These are phyloP conservation scores for Aspergillus ruber DNA, from an alignment of 2,329 filamentous ascomycete species.

Conservation along the genomic window DNA sequence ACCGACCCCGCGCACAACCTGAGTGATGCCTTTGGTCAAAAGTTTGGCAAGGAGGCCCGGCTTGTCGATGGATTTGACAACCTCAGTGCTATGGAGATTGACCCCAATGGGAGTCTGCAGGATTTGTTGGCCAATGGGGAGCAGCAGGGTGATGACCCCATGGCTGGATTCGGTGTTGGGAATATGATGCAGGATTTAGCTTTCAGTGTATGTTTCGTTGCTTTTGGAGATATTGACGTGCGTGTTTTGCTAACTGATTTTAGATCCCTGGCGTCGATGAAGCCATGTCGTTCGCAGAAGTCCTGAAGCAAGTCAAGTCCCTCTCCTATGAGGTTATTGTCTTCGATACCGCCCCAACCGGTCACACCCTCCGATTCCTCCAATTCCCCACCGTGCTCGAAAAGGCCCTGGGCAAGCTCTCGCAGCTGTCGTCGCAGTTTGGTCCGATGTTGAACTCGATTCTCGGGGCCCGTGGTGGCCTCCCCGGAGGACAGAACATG, in stretches of 20 bases:
- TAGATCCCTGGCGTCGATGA: conserved; percentile 98
- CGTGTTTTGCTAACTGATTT: conserved; percentile 2
- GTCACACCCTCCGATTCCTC: conserved; percentile 95
- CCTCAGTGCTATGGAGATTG: conserved; percentile 97
- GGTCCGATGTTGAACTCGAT: conserved; percentile 93
- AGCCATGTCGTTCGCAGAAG: conserved; percentile 99
- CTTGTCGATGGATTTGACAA: conserved; percentile 88
- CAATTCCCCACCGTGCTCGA: conserved; percentile 98
- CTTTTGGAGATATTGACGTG: not conserved
- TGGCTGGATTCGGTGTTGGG: conserved; percentile 67
- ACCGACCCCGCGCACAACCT: conserved; percentile 98
- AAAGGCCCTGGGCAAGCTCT: conserved; percentile 96
- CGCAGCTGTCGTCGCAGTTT: conserved; percentile 87
- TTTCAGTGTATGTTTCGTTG: conserved; percentile 60
- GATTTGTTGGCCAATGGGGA: conserved; percentile 78
- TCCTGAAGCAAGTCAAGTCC: conserved; percentile 97
- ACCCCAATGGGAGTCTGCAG: conserved; percentile 96
- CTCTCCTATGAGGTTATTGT: conserved; percentile 98
- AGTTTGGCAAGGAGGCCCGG: conserved; percentile 97
- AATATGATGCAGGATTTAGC: conserved; percentile 99
- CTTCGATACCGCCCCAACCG: conserved; percentile 96
- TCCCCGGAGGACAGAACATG: conserved; percentile 89
- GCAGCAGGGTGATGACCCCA: conserved; percentile 55
- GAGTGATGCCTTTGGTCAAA: conserved; percentile 95
- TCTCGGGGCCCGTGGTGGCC: conserved; percentile 66